phyloP scores from a whole-genome alignment of 1,139 yeast species.

The Blastobotrys ciferrii region DNA sequence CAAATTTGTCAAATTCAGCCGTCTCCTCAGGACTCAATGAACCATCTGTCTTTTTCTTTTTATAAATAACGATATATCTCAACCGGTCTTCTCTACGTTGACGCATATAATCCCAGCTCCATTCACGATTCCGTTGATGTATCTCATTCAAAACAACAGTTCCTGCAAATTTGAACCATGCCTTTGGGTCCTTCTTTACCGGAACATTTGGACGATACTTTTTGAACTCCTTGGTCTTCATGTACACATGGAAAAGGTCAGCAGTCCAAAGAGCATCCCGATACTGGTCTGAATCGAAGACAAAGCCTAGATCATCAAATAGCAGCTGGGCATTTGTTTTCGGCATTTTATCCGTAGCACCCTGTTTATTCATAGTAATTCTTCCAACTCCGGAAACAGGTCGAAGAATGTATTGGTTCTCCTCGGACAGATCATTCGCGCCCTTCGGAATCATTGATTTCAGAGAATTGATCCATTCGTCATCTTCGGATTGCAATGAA shows the following conservation, averaged over 20 bases:
- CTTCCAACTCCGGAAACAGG: constrained; percentile 92
- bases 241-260: constrained; percentile 75
- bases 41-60: constrained; percentile 44
- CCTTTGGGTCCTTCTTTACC: constrained; percentile 64
- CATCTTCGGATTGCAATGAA: constrained; percentile 34
- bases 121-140: constrained; percentile 71
- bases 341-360: constrained; percentile 62
- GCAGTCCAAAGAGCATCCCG: constrained; percentile 78
- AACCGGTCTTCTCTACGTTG: constrained; percentile 70
- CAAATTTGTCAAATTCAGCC: constrained; percentile 50
- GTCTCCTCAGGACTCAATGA: constrained; percentile 40
- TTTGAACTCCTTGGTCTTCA: constrained; percentile 72
- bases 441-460: constrained; percentile 34
- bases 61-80: constrained; percentile 69
- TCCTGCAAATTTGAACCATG: constrained; percentile 83
- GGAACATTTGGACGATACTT: constrained; percentile 63
- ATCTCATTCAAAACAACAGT: constrained; percentile 71
- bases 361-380: constrained; percentile 77
- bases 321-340: constrained; percentile 72
- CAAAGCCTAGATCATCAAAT: constrained; percentile 85
- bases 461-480: constrained; percentile 29
- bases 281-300: constrained; percentile 82
- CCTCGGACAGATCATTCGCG: constrained; percentile 27
- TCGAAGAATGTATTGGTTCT: constrained; percentile 65
- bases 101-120: constrained; percentile 87